These are phyloP conservation scores for Fusarium mexicanum DNA, from an alignment of 2,329 filamentous ascomycete genomes.

Conservation along the genomic window DNA sequence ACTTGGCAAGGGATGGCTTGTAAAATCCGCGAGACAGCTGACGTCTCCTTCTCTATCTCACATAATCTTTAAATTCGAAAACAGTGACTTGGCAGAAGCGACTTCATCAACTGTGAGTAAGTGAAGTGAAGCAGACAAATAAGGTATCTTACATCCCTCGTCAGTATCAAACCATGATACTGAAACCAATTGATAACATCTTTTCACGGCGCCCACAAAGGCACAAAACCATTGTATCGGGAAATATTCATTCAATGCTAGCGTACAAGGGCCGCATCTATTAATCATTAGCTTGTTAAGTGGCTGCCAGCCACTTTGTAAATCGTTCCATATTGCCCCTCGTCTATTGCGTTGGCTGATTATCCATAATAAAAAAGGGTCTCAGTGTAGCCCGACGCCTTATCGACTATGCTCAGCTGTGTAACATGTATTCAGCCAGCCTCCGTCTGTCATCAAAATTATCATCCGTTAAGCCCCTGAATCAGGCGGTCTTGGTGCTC, in stretches of 20 bases:
- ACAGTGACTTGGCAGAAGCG: background rate
- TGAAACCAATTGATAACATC: background rate
- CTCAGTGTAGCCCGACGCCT: constrained; percentile 4
- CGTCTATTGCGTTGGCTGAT: constrained; percentile 6
- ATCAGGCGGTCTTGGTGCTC: constrained; percentile 50
- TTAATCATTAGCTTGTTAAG: constrained; percentile 41
- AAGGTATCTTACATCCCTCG: background rate
- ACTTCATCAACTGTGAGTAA: background rate
- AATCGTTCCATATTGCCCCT: constrained; percentile 5
- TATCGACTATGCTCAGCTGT: background rate
- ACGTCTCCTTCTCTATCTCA: background rate
- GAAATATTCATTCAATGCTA: constrained; percentile 19
- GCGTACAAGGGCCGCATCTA: constrained; percentile 31
- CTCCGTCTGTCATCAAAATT: background rate
- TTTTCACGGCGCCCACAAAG: background rate
- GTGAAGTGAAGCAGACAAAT: background rate
- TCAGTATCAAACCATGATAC: background rate
- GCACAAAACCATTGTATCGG: background rate
- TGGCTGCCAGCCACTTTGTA: constrained; percentile 23
- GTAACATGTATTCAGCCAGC: background rate
- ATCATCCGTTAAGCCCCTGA: background rate
- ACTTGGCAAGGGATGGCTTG: constrained; percentile 15
- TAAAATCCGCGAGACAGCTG: constrained; percentile 1
- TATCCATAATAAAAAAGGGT: background rate
- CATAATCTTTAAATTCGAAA: background rate